Evolutionary conservation across 2,329 filamentous ascomycete species (phyloP), one percentile per base, ranked within the genome.

Genomic region (Penicillium sp.): DNA sequence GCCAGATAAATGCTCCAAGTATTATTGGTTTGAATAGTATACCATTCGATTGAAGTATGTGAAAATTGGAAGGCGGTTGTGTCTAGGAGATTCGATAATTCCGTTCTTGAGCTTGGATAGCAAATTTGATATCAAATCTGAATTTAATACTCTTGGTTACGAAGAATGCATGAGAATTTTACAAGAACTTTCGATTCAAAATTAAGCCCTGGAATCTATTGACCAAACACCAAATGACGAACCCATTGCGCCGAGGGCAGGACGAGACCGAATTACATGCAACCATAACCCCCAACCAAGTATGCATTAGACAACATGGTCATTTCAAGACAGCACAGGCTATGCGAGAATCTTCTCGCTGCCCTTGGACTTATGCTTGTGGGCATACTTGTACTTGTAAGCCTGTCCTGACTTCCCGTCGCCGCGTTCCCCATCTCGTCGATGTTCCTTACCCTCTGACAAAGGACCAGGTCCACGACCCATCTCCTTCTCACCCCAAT

Each of bases 401-500:
- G 50, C 58, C 44, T 64, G 59, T 3, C 54, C 47, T 14, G 55
- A 51, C 25, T 54, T 56, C 0, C 16, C 14, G 33, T 53, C 47
- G 2, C 30, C 35, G 10, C 46, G 48, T 27, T 51, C 48, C 2
- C 43, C 52, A 13, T 50, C 50, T 11, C 51, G 49, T 28, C 53
- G 52, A 6, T 47, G 35, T 11, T 50, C 50, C 23, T 52, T 54
- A 34, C 56, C 56, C 11, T 54, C 45, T 4, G 44, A 44, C 2
- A 54, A 15, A 14, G 32, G 14, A 3, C 41, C 44, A 5, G 49
- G 37, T 1, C 51, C 50, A 13, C 34, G 42, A 18, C 61, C 61
- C 31, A 65, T 36, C 29, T 68, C 65, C 36, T 65, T 64, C 47
- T 68, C 63, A 0, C 65, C 65, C 63, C 63, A 67, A 2, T 51